Percentiles rank a stretch among this genome's conserved stretches.
Evolutionary conservation across 768 basidiomycete species (phyloP).

Genomic region (Leucosporidium creatinivorum): DNA sequence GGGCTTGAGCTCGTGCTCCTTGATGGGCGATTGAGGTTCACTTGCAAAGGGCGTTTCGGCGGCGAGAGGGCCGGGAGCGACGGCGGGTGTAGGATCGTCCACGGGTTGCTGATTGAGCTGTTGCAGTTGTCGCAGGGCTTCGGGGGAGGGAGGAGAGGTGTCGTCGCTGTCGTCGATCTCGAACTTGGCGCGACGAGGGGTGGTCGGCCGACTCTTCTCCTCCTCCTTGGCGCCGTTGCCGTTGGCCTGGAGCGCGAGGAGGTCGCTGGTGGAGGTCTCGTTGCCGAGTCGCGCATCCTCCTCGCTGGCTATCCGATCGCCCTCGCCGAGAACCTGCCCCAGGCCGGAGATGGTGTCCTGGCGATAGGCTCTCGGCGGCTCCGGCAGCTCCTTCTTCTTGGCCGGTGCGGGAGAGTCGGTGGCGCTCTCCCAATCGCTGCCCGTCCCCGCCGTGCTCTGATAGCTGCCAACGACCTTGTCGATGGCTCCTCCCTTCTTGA

Average conservation of each 20-base stretch:
- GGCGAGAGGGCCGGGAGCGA: too few species aligned
- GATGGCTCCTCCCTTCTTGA: background rate
- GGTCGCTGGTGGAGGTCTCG: background rate
- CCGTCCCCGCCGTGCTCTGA: background rate
- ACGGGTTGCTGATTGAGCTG: too few species aligned
- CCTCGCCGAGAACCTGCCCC: background rate
- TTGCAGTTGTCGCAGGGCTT: too few species aligned
- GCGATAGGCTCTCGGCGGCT: conserved; percentile 2
- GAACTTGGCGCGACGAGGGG: background rate
- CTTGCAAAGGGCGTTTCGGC: too few species aligned
- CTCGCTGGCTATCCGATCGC: background rate
- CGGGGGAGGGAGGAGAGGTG: too few species aligned
- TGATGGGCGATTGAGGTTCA: too few species aligned
- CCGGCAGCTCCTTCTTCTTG: conserved; percentile 18
- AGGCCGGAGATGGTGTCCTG: conserved; percentile 3
- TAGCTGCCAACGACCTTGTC: background rate
- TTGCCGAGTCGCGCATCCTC: background rate
- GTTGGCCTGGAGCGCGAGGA: too few species aligned
- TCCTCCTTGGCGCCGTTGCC: background rate
- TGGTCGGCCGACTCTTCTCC: background rate
- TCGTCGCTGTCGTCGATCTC: background rate
- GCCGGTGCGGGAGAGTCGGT: conserved; percentile 21
- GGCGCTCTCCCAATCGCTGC: conserved; percentile 27
- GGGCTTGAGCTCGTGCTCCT: too few species aligned
- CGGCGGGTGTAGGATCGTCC: too few species aligned